Base-by-base conservation (phyloP, 2,329 filamentous ascomycete species). In the Colletotrichum truncatum region DNA sequence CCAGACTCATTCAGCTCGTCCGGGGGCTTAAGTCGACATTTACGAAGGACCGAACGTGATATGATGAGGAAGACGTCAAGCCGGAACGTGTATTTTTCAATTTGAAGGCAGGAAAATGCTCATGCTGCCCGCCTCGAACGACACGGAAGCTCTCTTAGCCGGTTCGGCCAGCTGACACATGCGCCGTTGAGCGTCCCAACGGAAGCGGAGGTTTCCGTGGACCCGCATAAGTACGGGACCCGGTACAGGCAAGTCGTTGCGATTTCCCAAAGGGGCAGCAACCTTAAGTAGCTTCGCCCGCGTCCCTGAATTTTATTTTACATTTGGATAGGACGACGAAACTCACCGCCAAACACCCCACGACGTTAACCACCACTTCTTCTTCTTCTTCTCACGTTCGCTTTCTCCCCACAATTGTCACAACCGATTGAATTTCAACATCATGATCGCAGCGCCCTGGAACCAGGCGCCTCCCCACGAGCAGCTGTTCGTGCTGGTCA, bases 401-500 rank as follows among this genome's bases (percentile, higher is more conserved):
- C 51, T 6, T 52, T 38, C 14, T 30, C 18, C 32, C 16, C 11
- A n/a, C 3, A 30, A 25, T 52, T 30, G 4, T 18, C 14, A 32
- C 16, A 6, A 30, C n/a, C 39, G 43, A 56, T 66, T 34, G 49
- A 25, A 10, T 7, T 16, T 6, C 26, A 18, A 52, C 45, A 30
- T 12, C 43, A 68, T 67, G 65, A 25, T 64, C 23, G 46, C 55
- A 45, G 72, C 76, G 3, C 77, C 78, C 8, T 80, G 78, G 78
- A 75, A 77, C n/a, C 63, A 57, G 7, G 70, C 71, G 12, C 69
- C 75, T 2, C 63, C 69, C 26, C 70, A 79, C 30, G 79, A 85
- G 65, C 85, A 86, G 72, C 77, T 84, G 48, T 88, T 88, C 74
- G 88, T 93, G 8, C 82, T 97, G 38, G 87, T 97, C 39, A 97